Evolutionary conservation across 805 yeast species (phyloP).

Genomic region (Zygosaccharomyces gambellarensis): DNA sequence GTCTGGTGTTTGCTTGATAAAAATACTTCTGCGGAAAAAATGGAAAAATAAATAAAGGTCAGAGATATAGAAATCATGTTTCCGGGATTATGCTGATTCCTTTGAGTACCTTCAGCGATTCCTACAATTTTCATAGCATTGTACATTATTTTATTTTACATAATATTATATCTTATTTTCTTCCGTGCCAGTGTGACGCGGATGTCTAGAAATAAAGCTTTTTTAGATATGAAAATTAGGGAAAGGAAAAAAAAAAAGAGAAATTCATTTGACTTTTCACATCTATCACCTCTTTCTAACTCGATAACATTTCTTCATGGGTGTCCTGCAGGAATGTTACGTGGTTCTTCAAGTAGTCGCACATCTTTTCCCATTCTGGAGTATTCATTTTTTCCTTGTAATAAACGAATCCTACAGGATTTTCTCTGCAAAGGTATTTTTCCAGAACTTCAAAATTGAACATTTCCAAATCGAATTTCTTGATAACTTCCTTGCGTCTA

Average conservation of each 20-base stretch:
- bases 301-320: conserved; percentile 4
- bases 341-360: conserved; percentile 19
- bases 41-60: no score
- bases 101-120: neutral
- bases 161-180: neutral
- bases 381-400: conserved; percentile 11
- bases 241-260: no score
- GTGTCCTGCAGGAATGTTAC: conserved; percentile 14
- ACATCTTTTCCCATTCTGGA: conserved; percentile 21
- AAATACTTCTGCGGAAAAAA: no score
- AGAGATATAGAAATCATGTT: neutral
- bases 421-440: conserved; percentile 17
- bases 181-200: neutral
- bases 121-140: neutral
- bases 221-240: no score
- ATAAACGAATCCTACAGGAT: conserved; percentile 15
- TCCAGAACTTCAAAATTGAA: conserved; percentile 18
- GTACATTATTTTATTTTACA: neutral
- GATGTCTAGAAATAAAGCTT: neutral
- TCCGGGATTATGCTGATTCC: neutral
- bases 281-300: neutral
- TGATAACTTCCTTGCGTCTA: conserved; percentile 8
- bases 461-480: conserved; percentile 29
- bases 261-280: no score
- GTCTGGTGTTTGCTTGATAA: no score